Conservation (phyloP, 768 basidiomycete genomes). For the Agaricus subrufescens region DNA sequence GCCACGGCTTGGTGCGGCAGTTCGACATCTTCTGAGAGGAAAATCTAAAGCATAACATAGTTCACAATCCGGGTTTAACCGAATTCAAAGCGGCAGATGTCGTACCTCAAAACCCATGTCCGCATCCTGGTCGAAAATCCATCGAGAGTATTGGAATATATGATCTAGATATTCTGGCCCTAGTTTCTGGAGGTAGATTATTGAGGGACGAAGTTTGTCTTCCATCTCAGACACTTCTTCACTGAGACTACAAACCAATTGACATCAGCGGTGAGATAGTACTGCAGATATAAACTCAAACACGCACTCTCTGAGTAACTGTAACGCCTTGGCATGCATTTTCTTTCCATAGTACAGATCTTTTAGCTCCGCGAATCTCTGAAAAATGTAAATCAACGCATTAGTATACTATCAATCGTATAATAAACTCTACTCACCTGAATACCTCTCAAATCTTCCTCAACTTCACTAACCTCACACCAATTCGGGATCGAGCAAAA, state of each 20-base stretch:
- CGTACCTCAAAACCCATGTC: constrained; percentile 74
- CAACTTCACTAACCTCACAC: constrained; percentile 83
- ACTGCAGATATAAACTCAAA: not conserved
- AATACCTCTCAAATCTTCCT: constrained; percentile 75
- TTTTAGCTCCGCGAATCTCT: constrained; percentile 92
- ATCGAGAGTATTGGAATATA: constrained; percentile 76
- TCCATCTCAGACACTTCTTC: constrained; percentile 70
- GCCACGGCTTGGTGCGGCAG: constrained; percentile 76
- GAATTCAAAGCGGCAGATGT: not conserved
- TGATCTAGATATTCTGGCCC: constrained; percentile 78
- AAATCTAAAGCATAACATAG: constrained; percentile 54
- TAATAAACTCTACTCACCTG: constrained; percentile 46
- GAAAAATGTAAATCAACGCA: not conserved
- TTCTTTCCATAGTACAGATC: constrained; percentile 92
- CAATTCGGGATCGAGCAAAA: constrained; percentile 91
- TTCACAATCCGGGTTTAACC: not conserved
- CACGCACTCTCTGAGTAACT: constrained; percentile 78
- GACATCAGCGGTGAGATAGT: not conserved
- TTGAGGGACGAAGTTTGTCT: constrained; percentile 80
- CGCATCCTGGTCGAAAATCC: constrained; percentile 77
- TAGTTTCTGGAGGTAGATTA: constrained; percentile 87
- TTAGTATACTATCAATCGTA: constrained; percentile 1
- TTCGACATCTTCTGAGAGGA: constrained; percentile 92
- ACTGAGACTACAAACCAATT: constrained; percentile 53
- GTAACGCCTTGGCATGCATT: constrained; percentile 89